Evolutionary conservation across 1,284 basidiomycete species (phyloP), one percentile per base, ranked within the genome.

Genomic region (Cryptococcus sp.): DNA sequence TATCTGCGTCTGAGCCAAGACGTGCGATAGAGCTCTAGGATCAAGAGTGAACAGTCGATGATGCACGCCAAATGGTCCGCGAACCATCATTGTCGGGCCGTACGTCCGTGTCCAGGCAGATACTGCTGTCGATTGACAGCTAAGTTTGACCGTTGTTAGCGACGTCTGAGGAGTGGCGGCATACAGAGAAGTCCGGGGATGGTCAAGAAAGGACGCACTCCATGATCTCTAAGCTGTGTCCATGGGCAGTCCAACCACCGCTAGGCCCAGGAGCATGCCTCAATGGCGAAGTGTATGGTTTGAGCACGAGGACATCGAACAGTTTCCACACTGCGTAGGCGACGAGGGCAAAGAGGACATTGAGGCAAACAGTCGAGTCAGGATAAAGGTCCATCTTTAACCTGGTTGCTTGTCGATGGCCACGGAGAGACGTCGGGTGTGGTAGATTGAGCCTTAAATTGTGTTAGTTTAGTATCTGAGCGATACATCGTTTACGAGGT

Each of bases 31-130:
- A 6, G 68, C 66, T 39, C 64, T 50, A 13, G 61, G 62, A 47
- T 68, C 68, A 45, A 66, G 55, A 3, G 66, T 70, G 55, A 61
- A 70, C 16, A 67, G 19, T 17, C 66, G 58, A 40, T 70, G 61
- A 45, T 68, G 55, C 0, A 62, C 54, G 29, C 52, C 60, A 25
- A 62, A 59, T 22, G 60, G 54, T 3, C 66, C 66, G 22, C 52
- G 52, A 17, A 66, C 60, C 26, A 49, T 45, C 52, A 66, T 62
- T 0, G 64, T 64, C n/a, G 58, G 47, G 29, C 66, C 66, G 47
- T 52, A 52, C 1, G 20, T 45, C 11, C 49, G 20, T 15, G 64
- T 57, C 61, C 66, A 65, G 10, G 50, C 40, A 22, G 62, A 49
- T 22, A 62, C 57, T 19, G 15, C 37, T 11, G n/a, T 46, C 3